Base-by-base conservation (phyloP, 2,329 filamentous ascomycete genomes). In the Epichloe sp. region DNA sequence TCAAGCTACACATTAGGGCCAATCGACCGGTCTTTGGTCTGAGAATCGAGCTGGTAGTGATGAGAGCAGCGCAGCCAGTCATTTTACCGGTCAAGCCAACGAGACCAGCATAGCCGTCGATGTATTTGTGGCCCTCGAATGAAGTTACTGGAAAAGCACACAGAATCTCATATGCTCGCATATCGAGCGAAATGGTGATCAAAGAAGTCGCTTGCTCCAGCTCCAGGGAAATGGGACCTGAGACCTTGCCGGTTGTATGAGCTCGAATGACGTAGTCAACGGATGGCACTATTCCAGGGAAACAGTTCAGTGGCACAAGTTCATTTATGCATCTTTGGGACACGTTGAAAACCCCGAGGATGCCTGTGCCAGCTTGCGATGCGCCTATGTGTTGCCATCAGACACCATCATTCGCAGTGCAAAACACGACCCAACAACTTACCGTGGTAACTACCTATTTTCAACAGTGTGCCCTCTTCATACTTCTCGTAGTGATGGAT, bases 291-390 rank as follows among this genome's bases (percentile, higher is more conserved):
- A 85, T 77, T 2, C 89, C 90, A 0, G 86, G 83, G 62, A 97
- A 94, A 44, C 79, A 75, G 1, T 73, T 72, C 2, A 96, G 69
- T 0, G 82, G 75, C 26, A 95, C 69, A 17, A 95, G 68, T 56
- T 91, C 86, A 1, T 77, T 78, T 14, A 88, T 62, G 2, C 76
- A 68, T 1, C 75, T 71, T 4, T 77, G 69, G 1, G 80, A 80
- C 52, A 90, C 77, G 59, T 97, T 97, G 73, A 97, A 97, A 3
- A 94, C 66, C 0, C 86, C 90, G 1, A 96, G 66, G 11, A 96
- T 84, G 0, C 85, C 80, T 2, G 82, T 86, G 6, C 90, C 88
- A 0, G 79, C 85, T 12, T 71, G 76, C 2, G 73, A 74, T 19
- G 67, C 59, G n/a, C 76, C 72, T 73, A 44, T 3, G 34, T 42